Conservation (phyloP, 768 basidiomycete genomes). For the Leccinum uliginosum region DNA sequence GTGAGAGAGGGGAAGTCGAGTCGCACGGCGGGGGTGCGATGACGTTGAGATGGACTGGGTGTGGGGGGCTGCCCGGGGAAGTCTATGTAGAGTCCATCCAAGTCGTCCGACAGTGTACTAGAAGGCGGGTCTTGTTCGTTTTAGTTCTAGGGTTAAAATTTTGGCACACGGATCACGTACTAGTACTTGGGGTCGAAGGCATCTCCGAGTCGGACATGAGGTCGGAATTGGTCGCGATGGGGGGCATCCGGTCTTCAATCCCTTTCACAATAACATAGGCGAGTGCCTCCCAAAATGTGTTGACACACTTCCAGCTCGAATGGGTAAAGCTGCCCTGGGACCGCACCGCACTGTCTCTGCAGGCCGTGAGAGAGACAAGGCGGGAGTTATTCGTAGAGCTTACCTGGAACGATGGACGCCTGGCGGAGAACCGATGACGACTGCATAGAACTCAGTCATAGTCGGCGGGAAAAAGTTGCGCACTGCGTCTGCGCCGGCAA, state of each 20-base stretch:
- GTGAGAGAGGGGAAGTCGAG: too few species aligned
- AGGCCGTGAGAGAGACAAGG: neutral
- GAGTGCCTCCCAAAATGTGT: neutral
- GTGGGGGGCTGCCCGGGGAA: too few species aligned
- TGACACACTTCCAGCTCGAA: neutral
- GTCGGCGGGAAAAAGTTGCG: neutral
- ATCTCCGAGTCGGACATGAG: neutral
- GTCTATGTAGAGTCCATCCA: too few species aligned
- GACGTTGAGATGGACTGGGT: too few species aligned
- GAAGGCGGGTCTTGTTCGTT: too few species aligned
- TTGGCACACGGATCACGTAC: too few species aligned
- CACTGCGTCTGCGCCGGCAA: neutral
- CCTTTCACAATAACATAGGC: neutral
- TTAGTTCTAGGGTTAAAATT: too few species aligned
- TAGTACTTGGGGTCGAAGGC: neutral
- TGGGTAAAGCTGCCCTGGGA: neutral
- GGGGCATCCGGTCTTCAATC: neutral
- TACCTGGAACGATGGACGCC: neutral
- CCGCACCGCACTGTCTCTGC: neutral
- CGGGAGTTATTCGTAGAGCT: neutral
- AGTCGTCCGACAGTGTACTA: too few species aligned
- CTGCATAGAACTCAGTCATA: neutral
- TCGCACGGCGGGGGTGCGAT: too few species aligned
- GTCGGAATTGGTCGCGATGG: neutral
- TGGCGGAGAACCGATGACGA: neutral